Base-by-base conservation (phyloP, 805 yeast species). In the Komagataella ulmi region DNA sequence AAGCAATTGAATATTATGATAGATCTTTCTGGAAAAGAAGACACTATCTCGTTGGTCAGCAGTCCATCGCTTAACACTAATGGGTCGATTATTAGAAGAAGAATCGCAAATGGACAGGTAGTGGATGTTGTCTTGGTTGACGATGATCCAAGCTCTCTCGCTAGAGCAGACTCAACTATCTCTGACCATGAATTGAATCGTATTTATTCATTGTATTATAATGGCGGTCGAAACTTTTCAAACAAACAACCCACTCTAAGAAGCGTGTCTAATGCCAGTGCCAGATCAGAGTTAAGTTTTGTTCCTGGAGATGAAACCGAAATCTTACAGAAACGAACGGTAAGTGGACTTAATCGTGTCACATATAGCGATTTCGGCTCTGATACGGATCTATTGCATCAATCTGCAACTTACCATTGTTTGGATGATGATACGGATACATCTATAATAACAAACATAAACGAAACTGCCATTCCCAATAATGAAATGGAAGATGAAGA, bases 121-220 rank as follows among this genome's bases (percentile, higher is more conserved):
- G 40, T 30, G n/a, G 40, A 30, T 30, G 40, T 30, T 30, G n/a
- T 30, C 8, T 30, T 30, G 40, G 40, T 30, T 10, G 40, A 30
- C 8, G 40, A 30, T 30, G 40, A 30, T 8, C 40, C 40, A 8
- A 30, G 40, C 40, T 30, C 40, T 30, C 40, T 30, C 14, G 40
- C 40, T 8, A 30, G 40, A 30, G 40, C n/a, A 30, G 40, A 30
- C 40, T 30, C 40, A 3, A 30, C 6, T 12, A 30, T 30, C 40
- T 30, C 40, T 7, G 40, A 10, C 4, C 40, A 49, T 21, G 24
- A 30, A 10, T 18, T 49, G 14, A 46, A 49, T 8, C 19, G 44
- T n/a, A 43, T 49, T 23, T 49, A 49, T 30, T 49, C 50, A 17
- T 17, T 49, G 17, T 49, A 49, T 30, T 49, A 49, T 17, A 49